phyloP scores from a whole-genome alignment of 2,329 filamentous ascomycete genomes.

The Byssothecium circinans region DNA sequence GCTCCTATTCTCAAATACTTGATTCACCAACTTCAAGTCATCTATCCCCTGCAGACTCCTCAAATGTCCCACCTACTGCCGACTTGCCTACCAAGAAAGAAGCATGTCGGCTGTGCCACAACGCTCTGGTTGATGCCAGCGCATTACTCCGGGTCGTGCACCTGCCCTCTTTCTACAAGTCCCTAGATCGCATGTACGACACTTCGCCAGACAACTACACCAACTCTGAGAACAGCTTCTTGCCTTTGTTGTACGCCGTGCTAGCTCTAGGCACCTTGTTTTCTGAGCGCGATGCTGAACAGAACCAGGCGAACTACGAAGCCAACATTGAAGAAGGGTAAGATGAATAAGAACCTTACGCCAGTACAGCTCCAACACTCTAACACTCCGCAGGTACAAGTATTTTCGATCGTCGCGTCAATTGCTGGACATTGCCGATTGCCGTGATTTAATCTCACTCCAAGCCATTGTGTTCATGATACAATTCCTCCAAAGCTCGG shows the following conservation, averaged over 20 bases:
- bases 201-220: constrained; percentile 55
- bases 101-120: constrained; percentile 59
- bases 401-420: constrained; percentile 54
- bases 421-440: constrained; percentile 56
- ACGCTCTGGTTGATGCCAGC: constrained; percentile 64
- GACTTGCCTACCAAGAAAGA: constrained; percentile 69
- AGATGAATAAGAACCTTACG: constrained; percentile 5
- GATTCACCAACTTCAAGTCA: constrained; percentile 69
- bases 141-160: constrained; percentile 74
- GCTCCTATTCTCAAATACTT: constrained; percentile 62
- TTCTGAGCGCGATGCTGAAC: constrained; percentile 41
- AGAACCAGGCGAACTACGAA: constrained; percentile 49
- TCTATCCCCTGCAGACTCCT: constrained; percentile 62
- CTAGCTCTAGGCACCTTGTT: constrained; percentile 53
- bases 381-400: constrained; percentile 45
- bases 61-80: constrained; percentile 37
- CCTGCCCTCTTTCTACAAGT: constrained; percentile 75
- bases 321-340: constrained; percentile 52
- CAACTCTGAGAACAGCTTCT: constrained; percentile 50
- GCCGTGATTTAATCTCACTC: constrained; percentile 52
- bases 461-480: constrained; percentile 59
- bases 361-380: neutral
- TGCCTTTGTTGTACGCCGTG: constrained; percentile 53
- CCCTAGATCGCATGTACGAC: constrained; percentile 77
- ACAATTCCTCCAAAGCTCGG: constrained; percentile 55